phyloP scores from a whole-genome alignment of 2,329 filamentous ascomycete genomes.

The Stagonosporopsis tanaceti region DNA sequence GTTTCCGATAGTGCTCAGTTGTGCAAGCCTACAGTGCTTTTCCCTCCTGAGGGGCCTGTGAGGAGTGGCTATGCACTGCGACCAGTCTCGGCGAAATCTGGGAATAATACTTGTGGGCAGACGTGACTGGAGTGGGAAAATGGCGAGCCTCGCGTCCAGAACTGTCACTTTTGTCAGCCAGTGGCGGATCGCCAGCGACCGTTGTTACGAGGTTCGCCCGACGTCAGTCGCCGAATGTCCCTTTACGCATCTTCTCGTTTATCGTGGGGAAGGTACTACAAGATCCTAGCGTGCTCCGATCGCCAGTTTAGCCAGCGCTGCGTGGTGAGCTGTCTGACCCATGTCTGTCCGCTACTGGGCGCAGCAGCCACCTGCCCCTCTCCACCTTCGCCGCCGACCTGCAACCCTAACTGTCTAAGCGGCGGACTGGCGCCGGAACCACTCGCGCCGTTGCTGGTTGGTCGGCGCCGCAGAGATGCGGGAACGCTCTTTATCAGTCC shows the following conservation, averaged over 20 bases:
- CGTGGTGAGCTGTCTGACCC: constrained; percentile 19
- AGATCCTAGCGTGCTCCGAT: constrained; percentile 33
- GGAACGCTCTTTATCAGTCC: constrained; percentile 15
- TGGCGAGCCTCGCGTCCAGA: constrained; percentile 2
- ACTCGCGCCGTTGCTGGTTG: constrained; percentile 14
- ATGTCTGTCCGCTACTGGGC: constrained; percentile 13
- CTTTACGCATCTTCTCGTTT: constrained; percentile 27
- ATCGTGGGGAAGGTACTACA: constrained; percentile 32
- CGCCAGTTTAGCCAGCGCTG: constrained; percentile 18
- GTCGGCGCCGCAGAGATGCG: neutral
- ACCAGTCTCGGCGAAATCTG: neutral
- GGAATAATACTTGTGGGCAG: neutral
- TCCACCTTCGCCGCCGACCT: constrained; percentile 17
- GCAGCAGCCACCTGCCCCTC: constrained; percentile 13
- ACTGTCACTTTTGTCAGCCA: constrained; percentile 11
- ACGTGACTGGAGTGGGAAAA: constrained; percentile 1
- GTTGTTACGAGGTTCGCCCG: constrained; percentile 2
- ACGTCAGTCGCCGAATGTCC: constrained; percentile 18
- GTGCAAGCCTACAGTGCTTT: constrained; percentile 2
- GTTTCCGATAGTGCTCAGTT: constrained; percentile 1
- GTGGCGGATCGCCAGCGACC: constrained; percentile 8
- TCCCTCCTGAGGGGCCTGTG: neutral
- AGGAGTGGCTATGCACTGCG: neutral
- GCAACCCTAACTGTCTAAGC: constrained; percentile 16
- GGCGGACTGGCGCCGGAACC: constrained; percentile 16